phyloP scores from a whole-genome alignment of 495 filamentous ascomycete species.

The Aspergillus conjunctus region DNA sequence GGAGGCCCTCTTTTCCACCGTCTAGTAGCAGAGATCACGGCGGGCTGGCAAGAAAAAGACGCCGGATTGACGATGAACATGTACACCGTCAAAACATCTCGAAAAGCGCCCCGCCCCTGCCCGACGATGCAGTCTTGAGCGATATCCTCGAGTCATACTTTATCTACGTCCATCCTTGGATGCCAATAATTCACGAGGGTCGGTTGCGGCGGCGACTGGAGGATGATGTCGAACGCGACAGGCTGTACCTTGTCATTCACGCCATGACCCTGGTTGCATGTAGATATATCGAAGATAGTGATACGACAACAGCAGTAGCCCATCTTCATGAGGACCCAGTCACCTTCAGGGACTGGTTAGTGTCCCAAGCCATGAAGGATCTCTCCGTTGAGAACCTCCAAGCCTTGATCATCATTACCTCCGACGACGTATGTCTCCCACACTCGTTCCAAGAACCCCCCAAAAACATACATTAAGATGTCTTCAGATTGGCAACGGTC shows the following conservation, averaged over 20 bases:
- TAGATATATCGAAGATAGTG: conserved; percentile 22
- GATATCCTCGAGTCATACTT: conserved; percentile 36
- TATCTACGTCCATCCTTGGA: conserved; percentile 39
- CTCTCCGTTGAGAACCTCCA: conserved; percentile 41
- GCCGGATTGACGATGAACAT: neutral
- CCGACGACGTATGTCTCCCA: conserved; percentile 29
- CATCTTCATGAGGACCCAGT: neutral
- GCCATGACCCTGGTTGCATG: conserved; percentile 32
- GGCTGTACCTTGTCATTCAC: conserved; percentile 34
- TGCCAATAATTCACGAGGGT: conserved; percentile 39
- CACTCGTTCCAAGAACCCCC: neutral
- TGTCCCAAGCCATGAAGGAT: conserved; percentile 35
- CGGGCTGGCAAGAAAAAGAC: neutral
- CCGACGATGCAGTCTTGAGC: conserved; percentile 25
- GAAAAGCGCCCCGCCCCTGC: conserved; percentile 11
- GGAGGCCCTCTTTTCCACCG: neutral
- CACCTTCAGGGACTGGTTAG: conserved; percentile 24
- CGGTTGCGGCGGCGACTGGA: conserved; percentile 29
- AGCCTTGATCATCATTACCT: conserved; percentile 38
- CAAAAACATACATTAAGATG: neutral
- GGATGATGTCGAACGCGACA: conserved; percentile 18
- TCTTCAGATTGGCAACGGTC: conserved; percentile 34
- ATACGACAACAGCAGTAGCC: conserved; percentile 2
- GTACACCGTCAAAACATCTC: neutral
- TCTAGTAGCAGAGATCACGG: neutral